Percentiles rank a stretch among this genome's conserved stretches.
phyloP scores from a whole-genome alignment of 2,329 filamentous ascomycete genomes.

The Bimuria novae-zelandiae region DNA sequence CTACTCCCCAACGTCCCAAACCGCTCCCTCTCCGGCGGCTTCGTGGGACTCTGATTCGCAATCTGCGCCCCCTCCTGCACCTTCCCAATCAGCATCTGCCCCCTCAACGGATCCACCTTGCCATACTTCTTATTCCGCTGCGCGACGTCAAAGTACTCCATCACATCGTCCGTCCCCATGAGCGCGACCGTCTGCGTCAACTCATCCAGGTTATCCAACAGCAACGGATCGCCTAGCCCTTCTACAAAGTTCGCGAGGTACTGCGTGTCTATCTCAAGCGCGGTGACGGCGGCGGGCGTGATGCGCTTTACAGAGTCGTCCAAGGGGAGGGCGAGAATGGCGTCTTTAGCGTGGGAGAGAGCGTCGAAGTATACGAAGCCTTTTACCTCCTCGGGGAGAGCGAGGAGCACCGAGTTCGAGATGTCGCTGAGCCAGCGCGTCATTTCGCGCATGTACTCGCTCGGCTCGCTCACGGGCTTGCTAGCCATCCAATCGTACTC shows the following conservation, averaged over 20 bases:
- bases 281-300: constrained; percentile 81
- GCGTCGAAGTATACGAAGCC: constrained; percentile 98
- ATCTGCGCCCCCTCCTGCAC: constrained; percentile 43
- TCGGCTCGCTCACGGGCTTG: constrained; percentile 71
- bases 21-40: constrained; percentile 32
- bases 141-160: constrained; percentile 94
- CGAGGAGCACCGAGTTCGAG: constrained; percentile 92
- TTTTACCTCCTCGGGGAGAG: constrained; percentile 93
- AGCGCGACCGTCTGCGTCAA: constrained; percentile 89
- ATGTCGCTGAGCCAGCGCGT: constrained; percentile 93
- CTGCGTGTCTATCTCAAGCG: constrained; percentile 79
- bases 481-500: constrained; percentile 88
- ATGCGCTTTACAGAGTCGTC: constrained; percentile 81
- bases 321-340: constrained; percentile 79
- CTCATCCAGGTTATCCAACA: constrained; percentile 88
- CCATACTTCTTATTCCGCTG: constrained; percentile 92
- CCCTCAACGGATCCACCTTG: constrained; percentile 88
- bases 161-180: constrained; percentile 84
- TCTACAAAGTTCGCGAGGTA: constrained; percentile 87
- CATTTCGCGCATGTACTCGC: constrained; percentile 93
- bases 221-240: constrained; percentile 82
- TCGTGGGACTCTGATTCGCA: constrained; percentile 40
- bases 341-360: constrained; percentile 84
- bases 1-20: constrained; percentile 43
- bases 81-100: constrained; percentile 88